These are phyloP conservation scores for Neophaeococcomyces aloes DNA, from an alignment of 2,329 filamentous ascomycete species.

Conservation along the genomic window DNA sequence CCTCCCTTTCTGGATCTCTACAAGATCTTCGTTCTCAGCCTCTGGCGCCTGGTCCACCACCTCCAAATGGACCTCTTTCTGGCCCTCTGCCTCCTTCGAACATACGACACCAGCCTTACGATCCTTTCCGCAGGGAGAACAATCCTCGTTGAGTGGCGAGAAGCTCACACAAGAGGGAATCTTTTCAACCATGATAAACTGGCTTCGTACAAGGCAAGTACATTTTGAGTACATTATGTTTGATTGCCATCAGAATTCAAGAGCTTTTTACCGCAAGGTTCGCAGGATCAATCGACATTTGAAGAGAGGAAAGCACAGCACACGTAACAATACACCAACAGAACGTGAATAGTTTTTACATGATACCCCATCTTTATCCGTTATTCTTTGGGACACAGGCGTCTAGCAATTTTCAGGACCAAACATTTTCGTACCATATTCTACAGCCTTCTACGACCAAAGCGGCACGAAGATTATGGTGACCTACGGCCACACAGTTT, in stretches of 20 bases:
- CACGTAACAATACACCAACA: too few species aligned
- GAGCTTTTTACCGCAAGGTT: too few species aligned
- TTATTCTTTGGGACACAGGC: background rate
- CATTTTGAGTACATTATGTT: background rate
- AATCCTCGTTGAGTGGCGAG: background rate
- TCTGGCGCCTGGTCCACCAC: slow-evolving; percentile 8
- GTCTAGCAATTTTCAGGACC: background rate
- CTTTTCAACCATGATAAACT: slow-evolving; percentile 3
- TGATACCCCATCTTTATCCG: too few species aligned
- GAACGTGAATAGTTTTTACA: too few species aligned
- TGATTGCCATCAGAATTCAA: background rate
- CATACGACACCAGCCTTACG: slow-evolving; percentile 16
- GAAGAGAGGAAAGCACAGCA: too few species aligned
- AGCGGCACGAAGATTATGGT: background rate
- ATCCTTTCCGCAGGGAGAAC: slow-evolving; percentile 17
- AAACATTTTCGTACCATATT: background rate
- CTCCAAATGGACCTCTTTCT: slow-evolving; percentile 6
- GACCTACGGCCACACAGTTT: background rate
- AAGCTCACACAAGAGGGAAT: background rate
- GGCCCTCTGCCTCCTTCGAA: slow-evolving; percentile 10
- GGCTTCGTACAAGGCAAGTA: slow-evolving; percentile 4
- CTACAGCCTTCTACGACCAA: background rate
- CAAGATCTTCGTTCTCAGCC: slow-evolving; percentile 11
- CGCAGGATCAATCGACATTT: too few species aligned
- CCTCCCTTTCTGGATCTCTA: slow-evolving; percentile 10